Conservation (phyloP, 805 yeast genomes). For the Blastobotrys muscicola region DNA sequence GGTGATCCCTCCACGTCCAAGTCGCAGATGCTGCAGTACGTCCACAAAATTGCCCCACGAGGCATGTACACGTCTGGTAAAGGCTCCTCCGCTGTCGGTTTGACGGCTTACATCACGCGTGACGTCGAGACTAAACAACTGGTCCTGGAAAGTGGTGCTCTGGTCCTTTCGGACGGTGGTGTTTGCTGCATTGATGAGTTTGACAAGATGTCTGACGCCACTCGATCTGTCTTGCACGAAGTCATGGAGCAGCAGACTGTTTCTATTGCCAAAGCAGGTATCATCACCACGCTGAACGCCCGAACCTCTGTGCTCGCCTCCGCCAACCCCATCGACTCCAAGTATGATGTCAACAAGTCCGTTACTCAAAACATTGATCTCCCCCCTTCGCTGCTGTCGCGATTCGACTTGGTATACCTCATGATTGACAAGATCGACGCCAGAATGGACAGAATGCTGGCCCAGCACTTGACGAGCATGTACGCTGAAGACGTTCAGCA, state of each 20-base stretch:
- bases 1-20: slow-evolving; percentile 99
- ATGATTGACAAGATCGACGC: slow-evolving; percentile 91
- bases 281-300: slow-evolving; percentile 92
- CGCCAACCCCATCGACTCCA: slow-evolving; percentile 93
- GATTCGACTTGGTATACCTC: slow-evolving; percentile 90
- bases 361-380: slow-evolving; percentile 92
- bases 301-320: slow-evolving; percentile 93
- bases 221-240: slow-evolving; percentile 92
- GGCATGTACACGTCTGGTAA: slow-evolving; percentile 98
- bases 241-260: slow-evolving; percentile 99
- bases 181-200: slow-evolving; percentile 98
- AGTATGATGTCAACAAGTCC: slow-evolving; percentile 90
- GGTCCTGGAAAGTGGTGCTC: slow-evolving; percentile 92
- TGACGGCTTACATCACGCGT: slow-evolving; percentile 92
- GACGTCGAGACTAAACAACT: slow-evolving; percentile 90
- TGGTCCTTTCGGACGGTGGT: slow-evolving; percentile 95
- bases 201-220: slow-evolving; percentile 92
- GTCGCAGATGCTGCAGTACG: slow-evolving; percentile 88
- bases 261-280: slow-evolving; percentile 97
- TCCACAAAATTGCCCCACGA: slow-evolving; percentile 95
- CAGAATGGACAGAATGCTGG: slow-evolving; percentile 71
- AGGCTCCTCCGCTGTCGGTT: slow-evolving; percentile 98
- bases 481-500: slow-evolving; percentile 82
- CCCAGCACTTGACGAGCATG: slow-evolving; percentile 83
- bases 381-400: slow-evolving; percentile 90